phyloP scores from a whole-genome alignment of 352 stramenopile species.

The Phytopythium mirpurense region DNA sequence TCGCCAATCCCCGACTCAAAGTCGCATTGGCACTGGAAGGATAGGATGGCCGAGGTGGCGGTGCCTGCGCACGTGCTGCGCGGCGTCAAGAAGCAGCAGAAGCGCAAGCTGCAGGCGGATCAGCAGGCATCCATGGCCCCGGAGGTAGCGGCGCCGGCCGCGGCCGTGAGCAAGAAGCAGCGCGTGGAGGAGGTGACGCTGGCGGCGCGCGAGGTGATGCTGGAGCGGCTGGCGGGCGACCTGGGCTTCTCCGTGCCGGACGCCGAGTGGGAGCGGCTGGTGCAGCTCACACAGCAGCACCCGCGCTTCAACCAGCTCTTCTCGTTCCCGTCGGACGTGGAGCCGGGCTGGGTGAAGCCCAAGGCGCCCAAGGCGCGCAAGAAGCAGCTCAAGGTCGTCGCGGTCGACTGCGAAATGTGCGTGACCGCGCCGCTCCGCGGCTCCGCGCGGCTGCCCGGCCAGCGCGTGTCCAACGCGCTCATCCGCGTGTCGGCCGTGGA shows the following conservation, averaged over 20 bases:
- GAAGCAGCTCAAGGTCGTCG: conserved; percentile 61
- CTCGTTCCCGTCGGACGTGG: conserved; percentile 32
- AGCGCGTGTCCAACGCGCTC: conserved; percentile 46
- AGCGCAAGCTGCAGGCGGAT: conserved; percentile 21
- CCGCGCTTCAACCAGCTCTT: conserved; percentile 56
- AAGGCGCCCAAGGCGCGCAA: conserved; percentile 50
- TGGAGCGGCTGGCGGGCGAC: conserved; percentile 43
- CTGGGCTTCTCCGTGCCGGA: conserved; percentile 51
- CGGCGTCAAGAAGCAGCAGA: conserved; percentile 18
- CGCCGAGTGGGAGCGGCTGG: conserved; percentile 64
- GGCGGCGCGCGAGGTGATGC: conserved; percentile 71
- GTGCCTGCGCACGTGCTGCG: conserved; percentile 13
- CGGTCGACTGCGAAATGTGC: conserved; percentile 87
- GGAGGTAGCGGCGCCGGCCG: conserved; percentile 3
- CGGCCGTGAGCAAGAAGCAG: conserved; percentile 49
- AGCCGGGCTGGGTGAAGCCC: conserved; percentile 50
- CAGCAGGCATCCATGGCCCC: background rate
- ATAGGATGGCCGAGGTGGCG: too few species aligned
- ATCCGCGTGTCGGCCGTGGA: conserved; percentile 79
- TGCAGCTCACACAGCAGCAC: conserved; percentile 57
- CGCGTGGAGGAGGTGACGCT: conserved; percentile 49
- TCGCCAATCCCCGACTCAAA: too few species aligned
- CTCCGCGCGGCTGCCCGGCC: background rate
- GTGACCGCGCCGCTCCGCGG: conserved; percentile 34
- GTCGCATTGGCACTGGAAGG: too few species aligned